Base-by-base conservation (phyloP, 225 moss, liverwort and hornwort species). In the Anthoceros angustus region DNA sequence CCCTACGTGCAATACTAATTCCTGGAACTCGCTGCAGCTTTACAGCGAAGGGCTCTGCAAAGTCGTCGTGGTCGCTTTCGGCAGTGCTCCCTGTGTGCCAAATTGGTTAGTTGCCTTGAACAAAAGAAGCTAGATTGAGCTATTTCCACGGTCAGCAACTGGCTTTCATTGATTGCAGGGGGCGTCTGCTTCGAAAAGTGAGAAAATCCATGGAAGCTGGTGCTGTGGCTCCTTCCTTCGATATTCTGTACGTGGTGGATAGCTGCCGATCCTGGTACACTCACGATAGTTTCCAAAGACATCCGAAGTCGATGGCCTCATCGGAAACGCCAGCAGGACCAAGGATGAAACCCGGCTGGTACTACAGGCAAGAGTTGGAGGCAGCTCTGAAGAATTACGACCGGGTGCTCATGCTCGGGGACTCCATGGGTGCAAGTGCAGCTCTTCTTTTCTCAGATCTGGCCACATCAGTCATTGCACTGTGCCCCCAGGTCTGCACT, bases 341-440 rank as follows among this genome's bases (percentile, higher is more conserved):
- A 0, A 60, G 18, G 14, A 49, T 62, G 75, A 63, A 62, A 62
- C 73, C 67, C 76, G 91, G 86, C 61, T 67, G 73, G 60, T 91
- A 91, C 75, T 91, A 86, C 72, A 61, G 74, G 67, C 70, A 64
- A 69, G 84, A 88, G 76, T 42, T 91, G 62, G 73, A 86, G 74
- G 66, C 82, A 70, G 86, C 91, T 64, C 67, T 88, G 62, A 81
- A 74, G 74, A 63, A 79, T 48, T 91, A 91, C 71, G 78, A 63
- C 49, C 69, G 78, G 63, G 88, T 91, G 71, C 70, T 91, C 63
- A 91, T 88, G 91, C 80, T 91, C 62, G 91, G 91, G 64, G 91
- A 91, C 75, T 91, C 91, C 49, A 91, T 91, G 91, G 91, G 91
- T 74, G 91, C 90, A 45, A 87, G 84, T 69, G 90, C 80, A 67